Evolutionary conservation across 768 basidiomycete genomes (phyloP), one percentile per base, ranked within the genome.

Genomic region (Psilocybe tampanensis): DNA sequence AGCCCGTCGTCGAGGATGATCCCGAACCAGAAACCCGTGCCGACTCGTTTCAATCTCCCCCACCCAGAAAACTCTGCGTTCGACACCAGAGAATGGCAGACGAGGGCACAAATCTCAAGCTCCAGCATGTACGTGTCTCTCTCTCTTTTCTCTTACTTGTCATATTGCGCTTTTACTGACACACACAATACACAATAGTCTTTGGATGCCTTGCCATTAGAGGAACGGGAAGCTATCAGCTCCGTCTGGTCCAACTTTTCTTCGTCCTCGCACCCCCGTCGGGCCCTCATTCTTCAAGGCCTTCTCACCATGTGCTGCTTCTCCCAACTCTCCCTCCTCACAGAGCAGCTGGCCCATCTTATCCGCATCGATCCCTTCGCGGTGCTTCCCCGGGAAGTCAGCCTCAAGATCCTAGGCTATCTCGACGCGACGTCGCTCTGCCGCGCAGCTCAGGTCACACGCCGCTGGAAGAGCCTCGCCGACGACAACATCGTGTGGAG

Each of bases 271-370:
- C 94, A 98, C 66, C 85, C 90, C 5, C 86, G 92, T 33, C 85
- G 97, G 34, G 93, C 91, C 53, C 86, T 98, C 69, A 98, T 98
- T 69, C 89, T 99, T 47, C 93, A 92, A 66, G 97, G 97, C 39
- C 83, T 99, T 56, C 86, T 99, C 63, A 98, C 97, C 15, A 98
- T 99, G 94, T 98, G 95, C 72, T 98, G 97, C 75, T 98, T 97
- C 78, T 95, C 92, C 45, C 95, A 99, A 68, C 88, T 99, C 24
- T 98, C 97, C 23, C 90, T 98, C 48, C 88, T 99, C 56, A 90
- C 94, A 26, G 93, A 97, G 60, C 90, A 94, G 52, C 91, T 98
- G 58, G 79, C 86, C 32, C 88, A 92, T 62, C 88, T 98, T 63
- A 98, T 97, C 71, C 89, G 97, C 63, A 88, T 98, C 72, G 97